These are phyloP conservation scores for Triglochin maritima DNA, from an alignment of 106 monocot species.

Conservation along the genomic window DNA sequence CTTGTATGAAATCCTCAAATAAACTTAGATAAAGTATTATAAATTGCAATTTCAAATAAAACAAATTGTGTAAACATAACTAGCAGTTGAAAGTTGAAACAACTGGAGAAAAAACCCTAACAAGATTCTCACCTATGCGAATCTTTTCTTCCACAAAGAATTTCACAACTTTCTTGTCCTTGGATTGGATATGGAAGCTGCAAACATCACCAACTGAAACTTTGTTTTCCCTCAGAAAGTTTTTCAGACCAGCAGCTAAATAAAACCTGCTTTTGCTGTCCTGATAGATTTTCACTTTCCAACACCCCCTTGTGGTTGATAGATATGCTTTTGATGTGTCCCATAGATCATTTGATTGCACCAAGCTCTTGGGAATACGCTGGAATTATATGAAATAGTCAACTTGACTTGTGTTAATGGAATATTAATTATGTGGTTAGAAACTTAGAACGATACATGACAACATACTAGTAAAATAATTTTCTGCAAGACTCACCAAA, in stretches of 20 bases:
- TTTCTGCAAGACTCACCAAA: no score
- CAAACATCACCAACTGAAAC: constrained; percentile 8
- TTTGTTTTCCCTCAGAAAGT: constrained; percentile 7
- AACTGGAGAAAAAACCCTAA: background rate
- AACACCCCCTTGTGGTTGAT: background rate
- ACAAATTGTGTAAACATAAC: no score
- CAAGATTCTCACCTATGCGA: background rate
- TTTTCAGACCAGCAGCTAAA: constrained; percentile 7
- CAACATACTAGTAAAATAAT: no score
- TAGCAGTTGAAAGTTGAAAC: no score
- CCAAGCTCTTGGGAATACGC: background rate
- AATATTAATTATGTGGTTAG: no score
- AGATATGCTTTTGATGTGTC: background rate
- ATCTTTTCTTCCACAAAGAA: background rate
- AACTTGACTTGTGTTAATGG: no score
- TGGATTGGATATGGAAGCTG: background rate
- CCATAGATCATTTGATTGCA: background rate
- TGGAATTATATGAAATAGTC: background rate
- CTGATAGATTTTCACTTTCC: background rate
- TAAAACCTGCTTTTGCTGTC: background rate
- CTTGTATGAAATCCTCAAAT: no score
- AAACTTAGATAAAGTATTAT: no score
- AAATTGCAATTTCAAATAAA: no score
- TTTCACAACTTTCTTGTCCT: background rate
- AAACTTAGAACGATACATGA: no score